Base-by-base conservation (phyloP, 305 asterid species). In the Solanum hybrid region DNA sequence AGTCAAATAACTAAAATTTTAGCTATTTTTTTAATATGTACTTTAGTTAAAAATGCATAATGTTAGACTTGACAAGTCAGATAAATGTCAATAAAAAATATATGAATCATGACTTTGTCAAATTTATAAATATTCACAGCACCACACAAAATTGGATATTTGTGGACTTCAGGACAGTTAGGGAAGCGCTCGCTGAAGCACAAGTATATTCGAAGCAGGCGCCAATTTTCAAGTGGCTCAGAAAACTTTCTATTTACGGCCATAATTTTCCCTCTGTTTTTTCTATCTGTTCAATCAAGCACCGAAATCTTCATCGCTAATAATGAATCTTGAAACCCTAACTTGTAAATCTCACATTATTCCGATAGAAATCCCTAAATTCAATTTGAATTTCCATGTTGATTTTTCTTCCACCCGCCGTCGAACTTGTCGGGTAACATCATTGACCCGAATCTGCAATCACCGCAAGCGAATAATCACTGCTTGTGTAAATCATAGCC, bases 291-390 rank as follows among this genome's bases (percentile, higher is more conserved):
- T 39, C 86, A 14, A 8, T 81, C 26, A 81, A 4, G 22, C 35
- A 39, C 8, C 39, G 22, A 18, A 40, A 61, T 76, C 57, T 80
- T 26, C 86, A 79, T 89, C 87, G 73, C 31, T 73, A 28, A 80
- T 89, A 86, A 95, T 95, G 97, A 90, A 89, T 91, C 91, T 93
- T 20, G 89, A 80, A 91, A 86, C 95, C 90, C 95, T 94, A 67
- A 75, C 90, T 57, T 91, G 91, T 74, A 90, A 88, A 67, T 90
- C 90, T 74, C 92, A 77, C 89, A 26, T 88, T 91, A n/a, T 88
- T 91, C 93, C 89, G 11, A 88, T 92, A 40, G 90, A 57, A 67
- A 73, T 87, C 13, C 89, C 90, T 36, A 90, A 64, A 85, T 79
- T 90, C 51, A 91, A 77, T 64, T 93, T 92, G 79, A 90, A 67